Conservation (phyloP, 805 yeast genomes). For the Sporopachydermia lactativora region DNA sequence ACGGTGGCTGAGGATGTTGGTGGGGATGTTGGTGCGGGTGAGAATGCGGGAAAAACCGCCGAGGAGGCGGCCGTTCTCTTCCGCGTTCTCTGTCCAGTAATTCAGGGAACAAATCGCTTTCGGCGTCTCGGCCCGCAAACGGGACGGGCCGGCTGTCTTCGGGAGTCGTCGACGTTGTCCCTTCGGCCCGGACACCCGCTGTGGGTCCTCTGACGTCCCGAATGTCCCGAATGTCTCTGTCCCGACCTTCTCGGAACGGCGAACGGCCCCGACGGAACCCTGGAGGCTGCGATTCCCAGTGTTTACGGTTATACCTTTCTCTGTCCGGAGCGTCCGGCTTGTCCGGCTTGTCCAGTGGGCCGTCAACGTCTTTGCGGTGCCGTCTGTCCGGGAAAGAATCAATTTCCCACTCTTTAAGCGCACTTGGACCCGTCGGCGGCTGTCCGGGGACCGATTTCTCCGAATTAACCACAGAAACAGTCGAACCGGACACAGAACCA, state of each 20-base stretch:
- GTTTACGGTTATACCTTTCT: neutral
- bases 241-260: neutral
- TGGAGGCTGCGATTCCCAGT: neutral
- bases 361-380: neutral
- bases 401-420: neutral
- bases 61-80: neutral
- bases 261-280: neutral
- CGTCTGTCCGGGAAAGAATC: neutral
- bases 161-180: neutral
- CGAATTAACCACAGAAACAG: neutral
- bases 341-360: neutral
- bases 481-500: neutral
- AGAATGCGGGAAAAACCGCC: neutral
- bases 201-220: too few relatives aligned
- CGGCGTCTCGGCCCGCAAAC: neutral
- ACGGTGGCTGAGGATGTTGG: too few relatives aligned
- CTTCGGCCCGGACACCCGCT: neutral
- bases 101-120: neutral
- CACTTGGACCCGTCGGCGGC: constrained; percentile 1
- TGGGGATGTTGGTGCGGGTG: too few relatives aligned
- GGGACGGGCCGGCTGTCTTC: neutral
- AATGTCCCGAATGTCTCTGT: neutral
- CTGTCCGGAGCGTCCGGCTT: too few relatives aligned
- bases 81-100: neutral
- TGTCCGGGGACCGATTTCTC: too few relatives aligned